Base-by-base conservation (phyloP, 805 yeast species). In the Candida wancherniae region DNA sequence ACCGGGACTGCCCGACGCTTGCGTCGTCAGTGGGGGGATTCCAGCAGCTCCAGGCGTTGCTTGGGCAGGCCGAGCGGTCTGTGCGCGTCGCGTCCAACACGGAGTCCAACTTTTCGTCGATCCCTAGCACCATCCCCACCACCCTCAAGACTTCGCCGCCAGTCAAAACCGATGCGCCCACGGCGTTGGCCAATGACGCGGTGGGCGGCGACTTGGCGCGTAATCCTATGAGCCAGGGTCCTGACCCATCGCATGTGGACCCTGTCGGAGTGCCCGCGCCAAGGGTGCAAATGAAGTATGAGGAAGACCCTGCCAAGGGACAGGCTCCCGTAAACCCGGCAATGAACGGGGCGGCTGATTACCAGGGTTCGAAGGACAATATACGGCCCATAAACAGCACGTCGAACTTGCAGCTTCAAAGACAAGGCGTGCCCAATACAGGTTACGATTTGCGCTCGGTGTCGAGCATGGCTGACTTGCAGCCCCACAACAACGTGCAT, bases 1-100 rank as follows among this genome's bases (percentile, higher is more conserved):
- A 78, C 43, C 71, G 67, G 39, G 75, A 73, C 26, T 75, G 77
- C 44, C 53, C 56, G 1, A 30, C 53, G 28, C 48, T 69, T 33
- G 44, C 51, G 31, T 68, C 55, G 29, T 61, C 65, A 11, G 59
- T 74, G 14, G 71, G 80, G 4, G 75, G 76, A 0, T 50, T 51
- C 19, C 72, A 67, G 11, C 62, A 62, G 12, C 51, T 73, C 34
- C 65, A 66, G 42, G 52, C 62, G n/a, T 40, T 73, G 2, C 40
- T 74, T 14, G 58, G 53, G 23, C 67, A 53, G 28, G 42, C 61
- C 1, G 53, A 52, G 22, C 58, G 43, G 24, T 44, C 55, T 4
- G 52, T 58, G 0, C 58, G 52, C 30, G 34, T 53, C 2, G 50
- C 57, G 4, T 50, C 50, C 11, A 46, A 47, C 12, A 34, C 41